phyloP scores from a whole-genome alignment of 2,329 filamentous ascomycete genomes.

The Claviceps africana region DNA sequence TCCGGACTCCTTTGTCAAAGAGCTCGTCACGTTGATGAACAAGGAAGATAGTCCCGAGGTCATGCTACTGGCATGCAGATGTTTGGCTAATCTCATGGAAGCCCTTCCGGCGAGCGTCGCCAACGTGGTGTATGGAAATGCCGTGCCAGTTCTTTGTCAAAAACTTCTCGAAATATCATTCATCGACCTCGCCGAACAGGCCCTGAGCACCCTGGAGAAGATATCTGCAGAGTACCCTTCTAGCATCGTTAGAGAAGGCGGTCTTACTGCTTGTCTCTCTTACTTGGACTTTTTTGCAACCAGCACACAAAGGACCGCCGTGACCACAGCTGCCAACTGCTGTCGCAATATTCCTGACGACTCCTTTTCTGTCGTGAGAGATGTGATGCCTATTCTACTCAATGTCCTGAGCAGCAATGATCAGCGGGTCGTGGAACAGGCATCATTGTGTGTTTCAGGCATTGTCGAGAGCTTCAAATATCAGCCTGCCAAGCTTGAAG shows the following conservation, averaged over 20 bases:
- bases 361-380: slow-evolving; percentile 77
- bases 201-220: slow-evolving; percentile 90
- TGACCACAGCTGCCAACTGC: slow-evolving; percentile 95
- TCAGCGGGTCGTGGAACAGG: slow-evolving; percentile 93
- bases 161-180: slow-evolving; percentile 93
- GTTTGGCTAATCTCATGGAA: slow-evolving; percentile 95
- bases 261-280: slow-evolving; percentile 85
- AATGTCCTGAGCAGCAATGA: slow-evolving; percentile 86
- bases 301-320: slow-evolving; percentile 88
- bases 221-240: slow-evolving; percentile 93
- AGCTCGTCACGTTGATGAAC: slow-evolving; percentile 83
- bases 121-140: slow-evolving; percentile 94
- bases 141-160: slow-evolving; percentile 85
- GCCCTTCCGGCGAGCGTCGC: slow-evolving; percentile 83
- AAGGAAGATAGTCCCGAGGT: slow-evolving; percentile 93
- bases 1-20: slow-evolving; percentile 88
- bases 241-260: slow-evolving; percentile 89
- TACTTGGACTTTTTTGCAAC: slow-evolving; percentile 97
- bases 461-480: slow-evolving; percentile 96
- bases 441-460: slow-evolving; percentile 83
- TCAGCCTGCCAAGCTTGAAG: slow-evolving; percentile 74
- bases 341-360: slow-evolving; percentile 94
- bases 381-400: slow-evolving; percentile 92
- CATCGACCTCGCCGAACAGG: slow-evolving; percentile 94
- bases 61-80: slow-evolving; percentile 92